Base-by-base conservation (phyloP, 2,329 filamentous ascomycete genomes). In the Xylariaceae sp. region DNA sequence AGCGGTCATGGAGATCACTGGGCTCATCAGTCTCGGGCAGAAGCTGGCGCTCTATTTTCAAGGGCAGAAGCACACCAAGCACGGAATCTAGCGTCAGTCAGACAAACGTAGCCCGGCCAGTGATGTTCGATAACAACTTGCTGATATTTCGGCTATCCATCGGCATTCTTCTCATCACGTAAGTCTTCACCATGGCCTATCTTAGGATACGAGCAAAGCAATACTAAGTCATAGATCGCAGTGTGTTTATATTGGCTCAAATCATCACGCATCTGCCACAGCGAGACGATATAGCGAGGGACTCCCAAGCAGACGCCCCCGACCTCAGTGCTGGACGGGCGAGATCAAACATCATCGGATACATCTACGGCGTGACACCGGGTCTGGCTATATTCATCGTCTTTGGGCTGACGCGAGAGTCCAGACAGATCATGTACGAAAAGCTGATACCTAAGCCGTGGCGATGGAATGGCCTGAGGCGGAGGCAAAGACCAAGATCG, bases 291-390 rank as follows among this genome's bases (percentile, higher is more conserved):
- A 36, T 64, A 26, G 55, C 45, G 13, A 49, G 54, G 32, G 60
- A 66, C 16, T 55, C 58, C 9, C 42, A 63, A 47, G 54, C 60
- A 7, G 50, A 58, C 13, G 51, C 32, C 9, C 61, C 64, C 0
- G 64, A 66, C 49, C 41, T 66, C 2, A 49, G 61, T 21, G 29
- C 58, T 21, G 57, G 42, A 15, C 50, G 56, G 36, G 64, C 64
- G 3, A 58, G 57, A 41, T 60, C 55, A 3, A 64, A 60, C 27
- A 66, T 66, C 36, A 52, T 58, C 9, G 64, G 64, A 3, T 66
- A 66, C 37, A 65, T 61, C 2, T 61, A 48, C 18, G 64, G 64
- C 11, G 62, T 66, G 2, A 64, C 64, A 13, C 64, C 64, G 2
- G 62, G 62, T 2, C 47, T 66, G 18, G 62, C 62, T 4, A 64